Evolutionary conservation across 345 rosid genomes (phyloP).

Genomic region (Lepidium africanum): DNA sequence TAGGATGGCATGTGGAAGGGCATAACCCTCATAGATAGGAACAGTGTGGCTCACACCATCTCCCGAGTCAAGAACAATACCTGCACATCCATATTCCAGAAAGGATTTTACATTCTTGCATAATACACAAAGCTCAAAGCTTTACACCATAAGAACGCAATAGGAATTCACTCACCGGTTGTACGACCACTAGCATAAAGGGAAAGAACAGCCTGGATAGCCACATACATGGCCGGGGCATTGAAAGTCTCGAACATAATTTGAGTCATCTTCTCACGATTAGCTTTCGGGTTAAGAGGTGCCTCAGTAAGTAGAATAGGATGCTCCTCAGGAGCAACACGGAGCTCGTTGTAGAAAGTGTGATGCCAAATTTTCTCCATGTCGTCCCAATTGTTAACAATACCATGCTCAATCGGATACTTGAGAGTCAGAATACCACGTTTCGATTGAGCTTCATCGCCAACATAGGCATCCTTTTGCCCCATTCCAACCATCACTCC

Average conservation of each 20-base stretch:
- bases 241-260: slow-evolving; percentile 95
- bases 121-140: neutral
- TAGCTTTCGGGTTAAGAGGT: slow-evolving; percentile 95
- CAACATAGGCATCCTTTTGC: slow-evolving; percentile 83
- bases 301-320: slow-evolving; percentile 79
- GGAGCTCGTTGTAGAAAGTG: slow-evolving; percentile 91
- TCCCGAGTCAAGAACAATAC: slow-evolving; percentile 91
- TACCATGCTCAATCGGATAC: slow-evolving; percentile 85
- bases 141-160: neutral
- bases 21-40: slow-evolving; percentile 84
- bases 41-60: slow-evolving; percentile 96
- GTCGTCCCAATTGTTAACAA: slow-evolving; percentile 95
- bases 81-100: slow-evolving; percentile 19
- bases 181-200: slow-evolving; percentile 97
- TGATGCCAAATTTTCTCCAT: slow-evolving; percentile 97
- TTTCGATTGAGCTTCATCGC: slow-evolving; percentile 77
- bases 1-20: slow-evolving; percentile 83
- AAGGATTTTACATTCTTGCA: neutral
- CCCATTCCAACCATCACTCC: slow-evolving; percentile 92
- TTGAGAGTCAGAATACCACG: slow-evolving; percentile 76
- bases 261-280: slow-evolving; percentile 98
- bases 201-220: slow-evolving; percentile 92
- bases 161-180: slow-evolving; percentile 53
- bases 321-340: slow-evolving; percentile 93
- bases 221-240: slow-evolving; percentile 88